phyloP scores from a whole-genome alignment of 192 early-diverging fungal species.

The Podila epigama region DNA sequence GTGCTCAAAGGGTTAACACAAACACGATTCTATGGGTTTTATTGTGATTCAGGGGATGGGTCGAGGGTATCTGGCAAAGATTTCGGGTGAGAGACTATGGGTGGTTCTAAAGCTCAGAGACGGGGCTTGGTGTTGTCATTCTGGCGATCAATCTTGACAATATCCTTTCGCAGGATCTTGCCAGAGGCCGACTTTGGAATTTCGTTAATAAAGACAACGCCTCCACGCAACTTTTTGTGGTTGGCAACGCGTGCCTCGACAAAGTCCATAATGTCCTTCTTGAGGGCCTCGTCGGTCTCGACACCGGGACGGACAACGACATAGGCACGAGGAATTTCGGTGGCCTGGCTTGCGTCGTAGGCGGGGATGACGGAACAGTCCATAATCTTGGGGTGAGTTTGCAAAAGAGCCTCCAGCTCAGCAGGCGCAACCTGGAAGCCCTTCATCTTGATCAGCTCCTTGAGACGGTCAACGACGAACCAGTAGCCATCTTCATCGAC shows the following conservation, averaged over 20 bases:
- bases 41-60: too few relatives aligned
- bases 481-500: constrained; percentile 64
- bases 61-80: too few relatives aligned
- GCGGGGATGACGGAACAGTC: constrained; percentile 54
- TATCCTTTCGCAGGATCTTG: constrained; percentile 81
- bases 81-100: too few relatives aligned
- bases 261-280: constrained; percentile 61
- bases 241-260: constrained; percentile 66
- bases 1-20: too few relatives aligned
- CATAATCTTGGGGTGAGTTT: constrained; percentile 61
- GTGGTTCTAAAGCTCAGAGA: too few relatives aligned
- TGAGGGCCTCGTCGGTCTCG: constrained; percentile 38
- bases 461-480: constrained; percentile 75
- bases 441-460: constrained; percentile 87
- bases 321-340: constrained; percentile 84
- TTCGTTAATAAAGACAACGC: constrained; percentile 71
- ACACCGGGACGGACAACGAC: constrained; percentile 67
- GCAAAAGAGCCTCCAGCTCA: constrained; percentile 72
- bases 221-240: constrained; percentile 84
- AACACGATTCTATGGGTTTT: too few relatives aligned
- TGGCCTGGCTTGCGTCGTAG: constrained; percentile 54
- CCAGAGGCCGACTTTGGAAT: constrained; percentile 86
- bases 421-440: constrained; percentile 78
- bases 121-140: constrained; percentile 1
- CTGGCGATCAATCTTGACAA: constrained; percentile 52